Percentiles rank a stretch among this genome's conserved stretches.
These are phyloP conservation scores for Cardiospermum halicacabum DNA, from an alignment of 345 rosid genomes.

Conservation along the genomic window DNA sequence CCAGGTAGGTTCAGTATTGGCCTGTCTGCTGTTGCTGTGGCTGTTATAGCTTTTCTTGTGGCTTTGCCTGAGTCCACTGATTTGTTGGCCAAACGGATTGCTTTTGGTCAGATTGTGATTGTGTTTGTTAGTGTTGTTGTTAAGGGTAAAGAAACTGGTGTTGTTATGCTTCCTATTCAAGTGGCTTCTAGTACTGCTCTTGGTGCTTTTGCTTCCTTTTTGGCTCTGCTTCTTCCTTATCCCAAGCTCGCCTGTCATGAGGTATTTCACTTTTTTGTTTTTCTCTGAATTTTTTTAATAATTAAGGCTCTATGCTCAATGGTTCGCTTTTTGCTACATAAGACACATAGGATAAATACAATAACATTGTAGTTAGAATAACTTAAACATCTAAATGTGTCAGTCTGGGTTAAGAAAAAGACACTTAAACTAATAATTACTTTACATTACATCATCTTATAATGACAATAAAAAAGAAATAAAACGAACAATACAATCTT, in stretches of 20 bases:
- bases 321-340: no score
- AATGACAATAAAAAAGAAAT: no score
- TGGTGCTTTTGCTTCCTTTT: slow-evolving; percentile 65
- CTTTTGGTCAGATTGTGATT: slow-evolving; percentile 74
- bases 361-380: no score
- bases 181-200: slow-evolving; percentile 64
- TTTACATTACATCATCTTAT: no score
- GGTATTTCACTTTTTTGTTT: slow-evolving; percentile 27
- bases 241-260: slow-evolving; percentile 61
- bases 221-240: slow-evolving; percentile 65
- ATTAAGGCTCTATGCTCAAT: no score
- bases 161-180: slow-evolving; percentile 50
- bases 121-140: slow-evolving; percentile 53
- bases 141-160: slow-evolving; percentile 31
- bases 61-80: slow-evolving; percentile 69
- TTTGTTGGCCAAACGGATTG: slow-evolving; percentile 63
- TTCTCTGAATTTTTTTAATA: neutral
- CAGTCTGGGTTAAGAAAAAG: no score
- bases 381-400: no score
- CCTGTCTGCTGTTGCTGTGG: slow-evolving; percentile 51
- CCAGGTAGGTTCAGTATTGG: slow-evolving; percentile 37
- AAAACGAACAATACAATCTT: no score
- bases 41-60: slow-evolving; percentile 47
- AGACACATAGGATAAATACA: no score
- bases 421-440: no score